phyloP scores from a whole-genome alignment of 2,329 filamentous ascomycete species.

The Fusarium subglutinans region DNA sequence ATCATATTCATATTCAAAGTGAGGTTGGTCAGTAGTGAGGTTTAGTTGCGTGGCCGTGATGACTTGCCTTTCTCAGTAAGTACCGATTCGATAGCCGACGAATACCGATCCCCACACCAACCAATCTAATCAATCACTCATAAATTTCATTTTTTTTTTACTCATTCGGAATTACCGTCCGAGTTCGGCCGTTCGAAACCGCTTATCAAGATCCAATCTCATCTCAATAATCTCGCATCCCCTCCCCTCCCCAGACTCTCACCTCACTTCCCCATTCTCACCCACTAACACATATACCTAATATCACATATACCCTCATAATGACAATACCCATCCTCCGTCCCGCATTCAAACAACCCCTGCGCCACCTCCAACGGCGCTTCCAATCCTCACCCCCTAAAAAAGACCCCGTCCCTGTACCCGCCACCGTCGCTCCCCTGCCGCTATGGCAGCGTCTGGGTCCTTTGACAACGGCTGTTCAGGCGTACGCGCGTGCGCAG shows the following conservation, averaged over 20 bases:
- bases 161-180: conserved; percentile 24
- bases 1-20: neutral
- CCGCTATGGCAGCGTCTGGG: conserved; percentile 67
- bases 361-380: conserved; percentile 28
- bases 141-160: neutral
- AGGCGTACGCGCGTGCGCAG: conserved; percentile 76
- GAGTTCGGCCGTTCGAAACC: conserved; percentile 29
- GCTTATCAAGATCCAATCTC: neutral
- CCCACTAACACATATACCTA: neutral
- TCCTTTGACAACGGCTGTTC: conserved; percentile 61
- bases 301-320: neutral
- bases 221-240: conserved; percentile 5
- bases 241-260: neutral
- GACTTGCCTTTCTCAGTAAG: conserved; percentile 49
- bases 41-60: conserved; percentile 29
- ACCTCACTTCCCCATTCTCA: neutral
- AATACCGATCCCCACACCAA: conserved; percentile 1
- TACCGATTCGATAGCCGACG: conserved; percentile 15
- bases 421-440: conserved; percentile 39
- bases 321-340: conserved; percentile 37
- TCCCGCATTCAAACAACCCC: conserved; percentile 18
- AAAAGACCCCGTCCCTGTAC: conserved; percentile 31
- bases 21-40: too few relatives aligned
- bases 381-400: conserved; percentile 24
- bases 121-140: conserved; percentile 14